Evolutionary conservation across 2,329 filamentous ascomycete species (phyloP), one percentile per base, ranked within the genome.

Genomic region (Aureobasidium subglaciale): DNA sequence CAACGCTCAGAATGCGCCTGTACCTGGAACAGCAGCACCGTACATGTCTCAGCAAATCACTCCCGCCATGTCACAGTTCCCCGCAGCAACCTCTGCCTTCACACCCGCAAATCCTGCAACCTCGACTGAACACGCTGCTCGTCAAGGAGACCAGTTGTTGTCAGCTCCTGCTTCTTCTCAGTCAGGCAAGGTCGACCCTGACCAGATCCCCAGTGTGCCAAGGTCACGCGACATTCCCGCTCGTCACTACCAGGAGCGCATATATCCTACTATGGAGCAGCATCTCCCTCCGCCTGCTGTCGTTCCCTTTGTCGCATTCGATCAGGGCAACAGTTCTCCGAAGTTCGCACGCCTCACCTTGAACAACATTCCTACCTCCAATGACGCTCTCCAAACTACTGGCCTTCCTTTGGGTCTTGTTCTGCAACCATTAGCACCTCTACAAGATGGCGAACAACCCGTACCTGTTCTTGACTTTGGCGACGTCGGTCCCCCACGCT

Each of bases 391-490:
- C 27, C 76, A 82, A 45, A 84, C 86, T 4, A 96, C 91, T 10
- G 87, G 85, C 2, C 75, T 99, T 16, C 92, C 93, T 5, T 78
- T 99, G 9, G 93, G 93, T 15, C 81, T 99, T 60, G 74, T 96
- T 22, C 70, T 99, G 43, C 95, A 99, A 68, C 93, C 93, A 0
- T 75, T 99, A 42, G 92, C 93, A 1, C 80, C 84, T 37, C 78
- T 91, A 38, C 87, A 95, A 66, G 78, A 88, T 22, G 92, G 93
- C 52, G 93, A 99, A 72, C 79, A 86, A 46, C 83, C 90, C 1
- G 86, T 99, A 55, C 93, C 93, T 0, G 87, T 99, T 4, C 79
- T 99, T 22, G 93, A 99, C 72, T 99, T 97, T 77, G 93, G 93
- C 46, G 90, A 96, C 38, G 75, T 76, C 35, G 93, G 93, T 0